These are phyloP conservation scores for Vigna trinervia DNA, from an alignment of 306 rosid species.

Conservation along the genomic window DNA sequence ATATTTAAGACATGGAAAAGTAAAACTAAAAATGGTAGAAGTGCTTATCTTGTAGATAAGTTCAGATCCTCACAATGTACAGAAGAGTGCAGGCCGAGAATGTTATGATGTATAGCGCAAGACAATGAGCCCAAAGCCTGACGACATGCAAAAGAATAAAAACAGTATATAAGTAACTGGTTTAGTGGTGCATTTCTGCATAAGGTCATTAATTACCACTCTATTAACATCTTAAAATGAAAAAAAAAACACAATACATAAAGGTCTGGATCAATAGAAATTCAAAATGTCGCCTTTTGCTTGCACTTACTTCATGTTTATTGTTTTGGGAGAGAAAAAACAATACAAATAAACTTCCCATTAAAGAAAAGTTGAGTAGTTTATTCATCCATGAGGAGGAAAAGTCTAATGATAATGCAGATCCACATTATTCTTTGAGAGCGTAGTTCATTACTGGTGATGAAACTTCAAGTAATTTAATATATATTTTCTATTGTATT, in stretches of 20 bases:
- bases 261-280: not conserved
- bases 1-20: constrained; percentile 33
- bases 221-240: constrained; percentile 16
- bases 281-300: constrained; percentile 22
- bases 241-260: constrained; percentile 1
- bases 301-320: constrained; percentile 4
- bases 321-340: not conserved
- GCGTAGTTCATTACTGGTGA: constrained; percentile 31
- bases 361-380: constrained; percentile 21
- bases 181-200: constrained; percentile 23
- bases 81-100: constrained; percentile 84
- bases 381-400: constrained; percentile 20
- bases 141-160: constrained; percentile 45
- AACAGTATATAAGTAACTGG: constrained; percentile 40
- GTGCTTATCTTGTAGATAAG: constrained; percentile 13
- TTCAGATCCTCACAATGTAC: constrained; percentile 77
- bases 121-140: constrained; percentile 98
- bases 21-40: constrained; percentile 32
- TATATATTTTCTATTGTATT: constrained; percentile 4
- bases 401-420: constrained; percentile 1
- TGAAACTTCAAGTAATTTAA: constrained; percentile 26
- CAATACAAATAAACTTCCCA: constrained; percentile 4
- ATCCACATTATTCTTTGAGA: constrained; percentile 25
- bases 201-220: constrained; percentile 36
- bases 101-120: constrained; percentile 80